These are phyloP conservation scores for Pestalotiopsis fici DNA, from an alignment of 2,329 filamentous ascomycete genomes.

Conservation along the genomic window DNA sequence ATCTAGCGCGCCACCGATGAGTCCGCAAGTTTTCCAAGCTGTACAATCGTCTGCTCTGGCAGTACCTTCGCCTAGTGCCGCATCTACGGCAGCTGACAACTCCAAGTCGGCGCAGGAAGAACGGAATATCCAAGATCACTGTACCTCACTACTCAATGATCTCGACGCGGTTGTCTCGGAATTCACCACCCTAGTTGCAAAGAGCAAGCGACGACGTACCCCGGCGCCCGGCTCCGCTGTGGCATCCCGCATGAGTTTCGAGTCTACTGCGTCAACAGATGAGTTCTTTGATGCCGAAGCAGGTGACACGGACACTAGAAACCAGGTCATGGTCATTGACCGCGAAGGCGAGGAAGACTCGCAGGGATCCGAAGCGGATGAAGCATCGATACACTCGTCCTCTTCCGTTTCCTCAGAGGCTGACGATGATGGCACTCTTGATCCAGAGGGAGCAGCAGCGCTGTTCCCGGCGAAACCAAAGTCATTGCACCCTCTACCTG, in stretches of 20 bases:
- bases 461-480: slow-evolving; percentile 79
- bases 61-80: slow-evolving; percentile 41
- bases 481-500: slow-evolving; percentile 74
- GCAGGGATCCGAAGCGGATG: slow-evolving; percentile 55
- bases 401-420: slow-evolving; percentile 62
- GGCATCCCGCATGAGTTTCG: slow-evolving; percentile 65
- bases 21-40: slow-evolving; percentile 40
- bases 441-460: slow-evolving; percentile 61
- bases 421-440: slow-evolving; percentile 57
- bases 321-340: slow-evolving; percentile 73
- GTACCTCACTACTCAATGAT: slow-evolving; percentile 79
- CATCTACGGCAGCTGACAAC: slow-evolving; percentile 25
- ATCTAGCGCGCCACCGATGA: slow-evolving; percentile 55
- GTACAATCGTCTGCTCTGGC: slow-evolving; percentile 39
- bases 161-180: slow-evolving; percentile 82
- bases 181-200: slow-evolving; percentile 75
- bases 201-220: slow-evolving; percentile 76
- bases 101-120: slow-evolving; percentile 52
- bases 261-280: slow-evolving; percentile 75
- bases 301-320: slow-evolving; percentile 53
- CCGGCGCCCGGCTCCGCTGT: slow-evolving; percentile 52
- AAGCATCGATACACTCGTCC: slow-evolving; percentile 53
- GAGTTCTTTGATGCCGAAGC: slow-evolving; percentile 95
- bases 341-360: slow-evolving; percentile 71
- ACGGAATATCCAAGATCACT: slow-evolving; percentile 76